Evolutionary conservation across 768 basidiomycete species (phyloP), one percentile per base, ranked within the genome.

Genomic region (Boletus subparvulus): DNA sequence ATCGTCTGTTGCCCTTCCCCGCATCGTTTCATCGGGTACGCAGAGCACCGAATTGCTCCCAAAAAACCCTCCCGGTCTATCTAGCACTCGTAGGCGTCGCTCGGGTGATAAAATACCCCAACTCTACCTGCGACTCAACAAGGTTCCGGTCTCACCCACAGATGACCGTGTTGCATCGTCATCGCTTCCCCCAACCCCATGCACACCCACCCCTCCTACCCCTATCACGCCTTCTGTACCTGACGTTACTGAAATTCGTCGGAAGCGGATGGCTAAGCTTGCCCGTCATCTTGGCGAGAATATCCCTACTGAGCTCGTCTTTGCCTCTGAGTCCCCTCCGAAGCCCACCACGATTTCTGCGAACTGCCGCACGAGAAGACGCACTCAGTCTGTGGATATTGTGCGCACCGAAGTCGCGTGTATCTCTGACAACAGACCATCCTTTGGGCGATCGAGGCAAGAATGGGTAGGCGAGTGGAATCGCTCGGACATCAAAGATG

Each of bases 261-360:
- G 83, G 43, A 75, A 73, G 59, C 81, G 80, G 60, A 77, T 85
- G 77, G 83, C 81, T 7, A 86, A 86, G 67, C 75, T 86, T 35
- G 66, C 75, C 2, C 77, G 83, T 42, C 82, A 81, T 24, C 73
- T 86, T 8, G 85, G 85, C 35, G 83, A 85, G 69, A 79, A 78
- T 56, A 73, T 86, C 39, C 85, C 85, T 16, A 66, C 77, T 3
- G 83, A 84, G 62, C 77, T 86, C 26, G 77, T 86, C 43, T 71
- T 76, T 35, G 63, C 75, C 16, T 19, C 67, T 3, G 53, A 60
- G 8, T 8, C 52, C 4, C 14, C 43, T 26, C 21, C 54, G 16
- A 62, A 48, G n/a, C 24, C 28, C 8, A 0, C 58, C 35, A 11
- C 36, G 0, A 3, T 7, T 12, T 21, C 49, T 50, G 47, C 41